Evolutionary conservation across 1,139 yeast species (phyloP), one percentile per base, ranked within the genome.

Genomic region (Taiozyma onychis): DNA sequence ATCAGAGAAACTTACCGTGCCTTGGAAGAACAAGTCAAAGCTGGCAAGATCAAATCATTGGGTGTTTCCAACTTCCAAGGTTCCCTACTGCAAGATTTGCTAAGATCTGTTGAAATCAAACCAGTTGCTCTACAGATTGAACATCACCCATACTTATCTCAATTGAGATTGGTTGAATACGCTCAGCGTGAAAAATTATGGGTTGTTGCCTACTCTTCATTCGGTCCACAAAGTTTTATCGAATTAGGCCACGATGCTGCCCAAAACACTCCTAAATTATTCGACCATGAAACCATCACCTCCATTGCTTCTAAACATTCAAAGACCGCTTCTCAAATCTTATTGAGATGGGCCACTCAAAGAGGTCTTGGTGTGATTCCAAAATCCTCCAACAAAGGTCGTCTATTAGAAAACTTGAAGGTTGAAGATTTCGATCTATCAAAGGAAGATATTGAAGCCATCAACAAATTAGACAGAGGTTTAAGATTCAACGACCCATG

Each of bases 21-120:
- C 10, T 61, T 85, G 71, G 96, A 88, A 70, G 71, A 74, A 56
- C 71, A 82, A 66, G 82, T 75, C 47, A 74, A 74, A 44, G 73
- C 72, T 45, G 91, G 91, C n/a, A 75, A 81, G 62, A 80, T 82
- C 65, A 83, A 76, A 66, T 80, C 90, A 52, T 81, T 89, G 62
- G 97, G 97, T 66, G 71, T 89, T 52, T 89, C 97, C 58, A 90
- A 90, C 76, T 88, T 85, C 74, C 74, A 76, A 54, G 95, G 91
- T 57, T 85, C 82, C 60, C 72, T 87, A 63, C 70, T 90, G 59
- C 81, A 79, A 61, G 97, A 90, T 64, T 74, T 89, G 62, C 72
- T 87, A 55, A 80, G 89, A 66, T 81, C 82, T 54, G 85, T 87
- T 57, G 78, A 74, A 60, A 81, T 88, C 65, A 79, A 74, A 61